Evolutionary conservation across 192 early-diverging fungal genomes (phyloP).

Genomic region (Funneliformis geosporum): DNA sequence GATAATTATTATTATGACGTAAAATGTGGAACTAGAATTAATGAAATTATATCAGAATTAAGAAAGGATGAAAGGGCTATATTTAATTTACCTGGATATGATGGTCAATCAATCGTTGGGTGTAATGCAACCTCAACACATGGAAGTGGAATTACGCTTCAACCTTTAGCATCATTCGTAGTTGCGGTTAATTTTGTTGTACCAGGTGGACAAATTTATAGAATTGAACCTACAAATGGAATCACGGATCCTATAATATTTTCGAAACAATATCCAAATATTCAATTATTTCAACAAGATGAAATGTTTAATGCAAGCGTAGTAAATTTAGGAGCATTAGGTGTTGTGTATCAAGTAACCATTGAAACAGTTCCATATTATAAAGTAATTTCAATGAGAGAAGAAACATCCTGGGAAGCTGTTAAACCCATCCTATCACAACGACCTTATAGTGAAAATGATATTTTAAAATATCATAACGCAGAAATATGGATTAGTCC

Average conservation of each 20-base stretch:
- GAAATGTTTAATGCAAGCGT: neutral
- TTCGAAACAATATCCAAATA: neutral
- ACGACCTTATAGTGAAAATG: neutral
- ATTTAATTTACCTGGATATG: neutral
- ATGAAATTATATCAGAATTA: neutral
- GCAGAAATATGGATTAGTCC: constrained; percentile 15
- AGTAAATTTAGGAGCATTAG: constrained; percentile 7
- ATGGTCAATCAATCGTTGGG: constrained; percentile 2
- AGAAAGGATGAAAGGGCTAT: constrained; percentile 17
- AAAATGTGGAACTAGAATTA: constrained; percentile 2
- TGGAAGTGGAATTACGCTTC: neutral
- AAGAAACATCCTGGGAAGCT: constrained; percentile 13
- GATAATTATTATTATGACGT: constrained; percentile 16
- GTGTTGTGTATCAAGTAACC: neutral
- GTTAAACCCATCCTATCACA: constrained; percentile 1
- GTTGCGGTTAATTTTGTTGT: neutral
- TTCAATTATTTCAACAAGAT: constrained; percentile 3
- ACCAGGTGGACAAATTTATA: constrained; percentile 12
- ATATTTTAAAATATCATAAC: neutral
- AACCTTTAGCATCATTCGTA: neutral
- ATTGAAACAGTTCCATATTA: neutral
- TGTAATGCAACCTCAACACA: constrained; percentile 15
- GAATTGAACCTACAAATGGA: constrained; percentile 11
- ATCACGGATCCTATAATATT: constrained; percentile 4
- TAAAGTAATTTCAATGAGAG: neutral